Base-by-base conservation (phyloP, 768 basidiomycete species). In the Hypsizygus marmoreus region DNA sequence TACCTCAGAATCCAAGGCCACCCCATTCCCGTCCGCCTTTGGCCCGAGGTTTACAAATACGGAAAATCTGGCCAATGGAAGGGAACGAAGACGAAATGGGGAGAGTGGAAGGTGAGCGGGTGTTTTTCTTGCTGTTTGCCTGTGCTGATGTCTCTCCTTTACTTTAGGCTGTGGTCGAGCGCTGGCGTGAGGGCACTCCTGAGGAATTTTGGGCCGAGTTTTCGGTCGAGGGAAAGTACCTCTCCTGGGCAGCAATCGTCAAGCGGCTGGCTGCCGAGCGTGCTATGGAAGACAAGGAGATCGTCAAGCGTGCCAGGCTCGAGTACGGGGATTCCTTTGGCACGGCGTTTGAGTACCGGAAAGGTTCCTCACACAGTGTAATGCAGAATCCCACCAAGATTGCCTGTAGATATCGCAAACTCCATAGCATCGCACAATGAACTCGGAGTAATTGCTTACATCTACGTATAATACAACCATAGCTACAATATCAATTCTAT, bases 11-110 rank as follows among this genome's bases (percentile, higher is more conserved):
- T 67, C 28, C 36, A 38, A 12, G 57, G 54, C 0, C 40, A 48
- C 17, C 51, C 58, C 1, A 58, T 66, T 13, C 39, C 63, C 6
- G 28, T 66, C 20, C 33, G 40, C 0, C 51, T 61, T 29, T 63
- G 60, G 60, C 52, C 47, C 9, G 37, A 54, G 14, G 36, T 65
- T 0, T 65, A 60, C 46, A 45, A 40, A 14, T 40, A 56, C 19
- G 51, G 59, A 49, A 54, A 55, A 14, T 39, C 19, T 1, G 28
- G 32, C 4, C 52, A 62, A 31, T 66, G 64, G 66, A 43, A 54
- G 17, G 56, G 55, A 1, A 47, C 50, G 11, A 66, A 65, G 43
- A 47, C 39, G 4, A 51, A 49, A 7, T 66, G 58, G 57, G 45
- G 38, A 9, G 42, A 60, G 8, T 65, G 63, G 63, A 53, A 52